Base-by-base conservation (phyloP, 768 basidiomycete genomes). In the Suillus occidentalis region DNA sequence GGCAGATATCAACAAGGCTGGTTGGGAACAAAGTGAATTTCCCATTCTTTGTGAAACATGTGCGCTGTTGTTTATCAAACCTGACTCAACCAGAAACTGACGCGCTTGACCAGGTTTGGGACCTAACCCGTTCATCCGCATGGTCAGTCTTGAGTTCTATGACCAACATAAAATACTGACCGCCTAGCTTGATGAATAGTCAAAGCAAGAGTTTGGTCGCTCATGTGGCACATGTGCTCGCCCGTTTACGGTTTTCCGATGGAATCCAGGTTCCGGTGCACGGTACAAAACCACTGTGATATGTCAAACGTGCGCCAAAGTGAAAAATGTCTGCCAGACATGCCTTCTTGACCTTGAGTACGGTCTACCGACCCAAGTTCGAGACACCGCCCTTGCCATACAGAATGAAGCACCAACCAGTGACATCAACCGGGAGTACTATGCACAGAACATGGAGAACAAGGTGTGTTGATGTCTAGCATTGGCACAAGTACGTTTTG, bases 181-280 rank as follows among this genome's bases (percentile, higher is more conserved):
- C 53, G 6, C 55, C 37, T 31, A 25, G 47, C 56, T 31, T 28
- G 45, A n/a, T 50, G 61, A 45, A 49, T 49, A 98, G 97, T 94
- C 94, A 7, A 99, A 98, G 79, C 97, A 99, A 85, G 92, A 95
- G 73, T 97, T 92, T 67, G 97, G 95, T 5, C 85, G 91, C 34
- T 95, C 95, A 61, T 99, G 97, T 78, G 98, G 98, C 68, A 97
- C 97, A 61, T 99, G 97, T 74, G 95, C 95, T 3, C 86, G 97
- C 28, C 97, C 94, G 2, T 97, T 96, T 79, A 97, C 94, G 57
- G 91, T 98, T 70, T 99, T 99, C 80, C 91, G 95, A 47, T 99
- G 97, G 97, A 97, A 98, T 73, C 96, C 97, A 2, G 97, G 97
- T 53, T 81, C 89, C 4, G 97, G 95, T 49, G 90, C 89, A 75